Percentiles rank a stretch among this genome's conserved stretches.
Conservation (phyloP, 1,284 basidiomycete genomes). For the Puccinia coronata region DNA sequence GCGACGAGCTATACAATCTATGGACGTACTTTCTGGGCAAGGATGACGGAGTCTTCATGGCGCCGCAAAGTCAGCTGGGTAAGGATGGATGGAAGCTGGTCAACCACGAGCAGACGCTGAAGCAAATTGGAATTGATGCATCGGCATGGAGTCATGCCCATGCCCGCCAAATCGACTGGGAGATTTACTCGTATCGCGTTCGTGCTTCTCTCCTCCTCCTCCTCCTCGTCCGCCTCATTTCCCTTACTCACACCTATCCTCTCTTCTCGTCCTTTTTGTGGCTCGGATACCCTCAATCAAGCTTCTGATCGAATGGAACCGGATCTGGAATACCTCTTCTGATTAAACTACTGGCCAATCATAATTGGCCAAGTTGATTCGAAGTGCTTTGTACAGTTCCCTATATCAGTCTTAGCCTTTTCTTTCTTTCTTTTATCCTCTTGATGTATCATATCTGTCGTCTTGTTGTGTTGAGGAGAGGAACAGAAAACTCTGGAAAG, state of each 20-base stretch:
- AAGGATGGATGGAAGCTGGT: background rate
- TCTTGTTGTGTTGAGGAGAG: too few relatives aligned
- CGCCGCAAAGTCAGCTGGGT: background rate
- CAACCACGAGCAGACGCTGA: constrained; percentile 1
- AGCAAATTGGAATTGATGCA: constrained; percentile 13
- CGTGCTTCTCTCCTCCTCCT: background rate
- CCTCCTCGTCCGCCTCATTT: background rate
- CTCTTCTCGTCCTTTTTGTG: background rate
- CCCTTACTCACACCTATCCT: background rate
- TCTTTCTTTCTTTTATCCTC: background rate
- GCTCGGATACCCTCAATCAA: background rate
- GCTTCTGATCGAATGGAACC: constrained; percentile 42
- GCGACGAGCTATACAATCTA: constrained; percentile 31
- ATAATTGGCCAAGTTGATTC: too few relatives aligned
- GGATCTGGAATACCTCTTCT: constrained; percentile 33
- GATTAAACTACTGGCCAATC: background rate
- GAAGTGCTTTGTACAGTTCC: too few relatives aligned
- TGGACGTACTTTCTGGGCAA: constrained; percentile 35
- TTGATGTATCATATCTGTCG: background rate
- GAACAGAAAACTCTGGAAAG: too few relatives aligned
- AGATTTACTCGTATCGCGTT: constrained; percentile 44
- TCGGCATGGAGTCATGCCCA: constrained; percentile 10
- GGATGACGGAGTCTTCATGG: background rate
- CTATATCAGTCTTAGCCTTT: too few relatives aligned
- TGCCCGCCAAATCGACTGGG: constrained; percentile 32